Evolutionary conservation across 164 flowering plant genomes (phyloP).

Genomic region (Stephania cephalantha): DNA sequence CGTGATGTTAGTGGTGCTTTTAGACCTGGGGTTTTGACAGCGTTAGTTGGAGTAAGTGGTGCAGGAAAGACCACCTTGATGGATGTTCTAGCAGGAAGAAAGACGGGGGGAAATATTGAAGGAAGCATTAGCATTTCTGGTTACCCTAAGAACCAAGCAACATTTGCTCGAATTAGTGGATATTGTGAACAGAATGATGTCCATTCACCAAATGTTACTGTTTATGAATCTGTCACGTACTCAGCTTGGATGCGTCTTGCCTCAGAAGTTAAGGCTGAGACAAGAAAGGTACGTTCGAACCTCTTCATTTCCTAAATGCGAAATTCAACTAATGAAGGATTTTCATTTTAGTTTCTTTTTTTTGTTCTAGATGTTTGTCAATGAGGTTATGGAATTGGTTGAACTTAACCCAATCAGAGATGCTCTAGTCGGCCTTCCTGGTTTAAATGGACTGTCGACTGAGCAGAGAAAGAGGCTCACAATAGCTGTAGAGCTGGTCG

Average conservation of each 20-base stretch:
- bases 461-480: slow-evolving; percentile 74
- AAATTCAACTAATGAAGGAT: background rate
- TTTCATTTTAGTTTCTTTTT: background rate
- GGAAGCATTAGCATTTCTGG: slow-evolving; percentile 54
- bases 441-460: slow-evolving; percentile 57
- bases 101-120: slow-evolving; percentile 58
- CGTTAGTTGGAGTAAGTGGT: slow-evolving; percentile 63
- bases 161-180: slow-evolving; percentile 61
- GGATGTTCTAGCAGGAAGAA: slow-evolving; percentile 67
- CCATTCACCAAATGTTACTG: slow-evolving; percentile 60
- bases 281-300: slow-evolving; percentile 26
- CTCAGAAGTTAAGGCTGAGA: slow-evolving; percentile 34
- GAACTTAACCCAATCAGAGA: slow-evolving; percentile 41
- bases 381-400: slow-evolving; percentile 60
- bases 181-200: slow-evolving; percentile 68
- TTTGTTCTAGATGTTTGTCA: slow-evolving; percentile 40
- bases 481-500: slow-evolving; percentile 66
- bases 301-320: background rate
- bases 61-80: slow-evolving; percentile 72
- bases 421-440: slow-evolving; percentile 63
- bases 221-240: slow-evolving; percentile 54
- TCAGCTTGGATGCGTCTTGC: slow-evolving; percentile 67
- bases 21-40: slow-evolving; percentile 58
- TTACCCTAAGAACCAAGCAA: slow-evolving; percentile 49
- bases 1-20: slow-evolving; percentile 59